Base-by-base conservation (phyloP, 163 green algal genomes). In the Scenedesmus sp. region DNA sequence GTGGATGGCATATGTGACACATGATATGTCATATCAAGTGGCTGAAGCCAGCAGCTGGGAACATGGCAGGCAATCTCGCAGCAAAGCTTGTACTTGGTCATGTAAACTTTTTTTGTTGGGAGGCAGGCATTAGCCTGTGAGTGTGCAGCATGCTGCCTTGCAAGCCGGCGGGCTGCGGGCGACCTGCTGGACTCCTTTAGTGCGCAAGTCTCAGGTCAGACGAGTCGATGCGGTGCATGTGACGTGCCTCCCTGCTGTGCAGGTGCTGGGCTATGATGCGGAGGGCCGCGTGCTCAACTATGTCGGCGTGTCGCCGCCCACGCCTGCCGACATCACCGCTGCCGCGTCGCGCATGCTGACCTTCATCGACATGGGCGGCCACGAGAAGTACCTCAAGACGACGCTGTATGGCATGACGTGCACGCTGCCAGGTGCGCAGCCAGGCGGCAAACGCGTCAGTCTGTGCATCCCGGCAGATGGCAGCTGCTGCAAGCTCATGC, bases 281-380 rank as follows among this genome's bases (percentile, higher is more conserved):
- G 86, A 94, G 15, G 94, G 94, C 10, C 56, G 80, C 18, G 93
- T 98, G 81, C 94, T 99, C 49, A 99, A 99, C 93, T 99, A 99
- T 90, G 68, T 46, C 0, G 95, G 95, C 5, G 86, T 97, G 22
- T 89, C 89, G 56, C 73, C 92, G 7, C 89, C 96, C 35, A 96
- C 92, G 18, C 93, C 92, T 7, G 91, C 93, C 0, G 94, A 96
- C 86, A 90, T 96, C 65, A 92, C 87, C 35, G 43, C 56, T n/a
- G 61, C 35, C 20, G 91, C 93, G 0, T 13, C n/a, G 44, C 89
- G 79, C 59, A 81, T 97, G 90, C 85, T 99, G 65, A 96, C 95
- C 51, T 97, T 98, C 80, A 95, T 98, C n/a, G 97, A 99, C 92
- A 94, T 98, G 73, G 97, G 96, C 9, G 97, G 97, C 18, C 95